Conservation (phyloP, 1,284 basidiomycete species). For the Cutaneotrichosporon cutaneum region DNA sequence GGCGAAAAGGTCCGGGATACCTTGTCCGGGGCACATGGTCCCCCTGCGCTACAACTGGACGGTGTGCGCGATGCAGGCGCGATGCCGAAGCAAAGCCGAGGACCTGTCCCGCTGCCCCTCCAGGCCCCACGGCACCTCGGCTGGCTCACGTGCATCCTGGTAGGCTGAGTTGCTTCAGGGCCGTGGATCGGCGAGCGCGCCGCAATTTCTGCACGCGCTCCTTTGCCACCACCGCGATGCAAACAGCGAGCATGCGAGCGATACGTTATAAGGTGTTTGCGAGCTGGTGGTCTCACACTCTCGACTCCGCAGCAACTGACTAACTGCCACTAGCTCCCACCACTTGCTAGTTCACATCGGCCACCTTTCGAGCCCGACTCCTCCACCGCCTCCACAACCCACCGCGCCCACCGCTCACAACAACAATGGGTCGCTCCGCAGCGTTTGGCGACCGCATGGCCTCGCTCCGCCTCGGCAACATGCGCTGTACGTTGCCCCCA, state of each 20-base stretch:
- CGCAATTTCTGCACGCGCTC: background rate
- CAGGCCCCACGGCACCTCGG: too few species aligned
- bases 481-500: constrained; percentile 24
- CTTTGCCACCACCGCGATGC: background rate
- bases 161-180: background rate
- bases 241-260: background rate
- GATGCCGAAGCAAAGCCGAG: too few species aligned
- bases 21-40: too few species aligned
- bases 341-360: background rate
- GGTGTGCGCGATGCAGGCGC: too few species aligned
- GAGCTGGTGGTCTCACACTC: background rate
- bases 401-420: background rate
- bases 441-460: background rate
- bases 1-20: too few species aligned
- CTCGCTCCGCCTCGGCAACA: constrained; percentile 19
- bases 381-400: background rate
- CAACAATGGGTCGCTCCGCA: background rate
- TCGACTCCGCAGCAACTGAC: background rate
- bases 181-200: background rate
- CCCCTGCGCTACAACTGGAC: too few species aligned
- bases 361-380: background rate
- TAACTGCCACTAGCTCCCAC: background rate
- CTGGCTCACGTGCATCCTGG: too few species aligned
- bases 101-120: too few species aligned
- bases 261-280: background rate